A percentile compares a stretch with the other conserved stretches of the same genome.
Conservation (phyloP, 306 rosid species). For the Lathyrus tuberosus region DNA sequence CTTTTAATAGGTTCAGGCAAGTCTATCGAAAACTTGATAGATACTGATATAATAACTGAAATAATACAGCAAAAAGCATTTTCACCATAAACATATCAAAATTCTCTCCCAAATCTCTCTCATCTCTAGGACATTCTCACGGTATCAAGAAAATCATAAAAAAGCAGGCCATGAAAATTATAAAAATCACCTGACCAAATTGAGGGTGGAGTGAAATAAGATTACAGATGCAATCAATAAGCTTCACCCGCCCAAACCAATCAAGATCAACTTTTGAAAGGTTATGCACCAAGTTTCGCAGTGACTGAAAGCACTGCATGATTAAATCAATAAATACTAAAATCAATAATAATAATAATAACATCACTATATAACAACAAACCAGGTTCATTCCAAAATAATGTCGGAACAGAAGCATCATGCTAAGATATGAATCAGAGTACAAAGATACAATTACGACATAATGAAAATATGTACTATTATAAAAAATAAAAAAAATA, state of each 20-base stretch:
- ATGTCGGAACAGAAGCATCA: slow-evolving; percentile 9
- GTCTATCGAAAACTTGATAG: background rate
- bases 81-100: background rate
- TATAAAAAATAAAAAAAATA: too few relatives aligned
- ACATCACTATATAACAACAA: slow-evolving; percentile 13
- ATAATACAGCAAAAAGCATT: background rate
- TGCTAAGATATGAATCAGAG: background rate
- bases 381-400: slow-evolving; percentile 11
- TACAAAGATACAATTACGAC: background rate
- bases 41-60: background rate
- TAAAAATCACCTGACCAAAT: slow-evolving; percentile 78
- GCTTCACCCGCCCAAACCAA: slow-evolving; percentile 85
- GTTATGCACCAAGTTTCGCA: slow-evolving; percentile 63
- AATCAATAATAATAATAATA: slow-evolving; percentile 12
- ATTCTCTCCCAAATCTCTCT: background rate
- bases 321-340: slow-evolving; percentile 28
- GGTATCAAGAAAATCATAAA: background rate
- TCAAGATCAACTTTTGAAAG: slow-evolving; percentile 73
- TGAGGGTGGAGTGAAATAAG: slow-evolving; percentile 74
- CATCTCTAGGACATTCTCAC: background rate
- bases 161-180: background rate
- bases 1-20: background rate
- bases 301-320: slow-evolving; percentile 61
- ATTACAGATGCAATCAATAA: slow-evolving; percentile 77
- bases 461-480: slow-evolving; percentile 2